These are phyloP conservation scores for Rhinocladiella similis DNA, from an alignment of 2,329 filamentous ascomycete species.

Conservation along the genomic window DNA sequence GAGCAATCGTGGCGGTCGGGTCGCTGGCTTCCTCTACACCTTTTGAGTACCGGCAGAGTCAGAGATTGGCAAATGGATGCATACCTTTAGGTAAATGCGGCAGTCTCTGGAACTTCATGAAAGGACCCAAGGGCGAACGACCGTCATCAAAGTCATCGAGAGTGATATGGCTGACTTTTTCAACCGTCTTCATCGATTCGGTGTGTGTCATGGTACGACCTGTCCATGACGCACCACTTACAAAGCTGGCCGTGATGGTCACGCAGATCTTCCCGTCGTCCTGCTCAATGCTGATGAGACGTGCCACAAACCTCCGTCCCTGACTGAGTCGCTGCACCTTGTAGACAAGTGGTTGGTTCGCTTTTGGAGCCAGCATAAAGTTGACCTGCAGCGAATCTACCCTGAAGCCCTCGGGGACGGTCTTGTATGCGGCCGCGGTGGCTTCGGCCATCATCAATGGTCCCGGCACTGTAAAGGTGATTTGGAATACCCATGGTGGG, in stretches of 20 bases:
- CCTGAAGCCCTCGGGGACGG: slow-evolving; percentile 20
- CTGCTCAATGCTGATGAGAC: slow-evolving; percentile 23
- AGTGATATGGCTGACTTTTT: slow-evolving; percentile 18
- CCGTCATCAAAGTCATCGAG: slow-evolving; percentile 26
- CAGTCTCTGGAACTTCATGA: slow-evolving; percentile 29
- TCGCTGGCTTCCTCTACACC: neutral
- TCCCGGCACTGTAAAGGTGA: slow-evolving; percentile 24
- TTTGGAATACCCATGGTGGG: slow-evolving; percentile 26
- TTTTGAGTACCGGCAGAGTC: too few relatives aligned
- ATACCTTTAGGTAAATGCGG: slow-evolving; percentile 20
- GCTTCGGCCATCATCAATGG: slow-evolving; percentile 27
- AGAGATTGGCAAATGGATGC: too few relatives aligned
- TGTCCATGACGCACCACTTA: slow-evolving; percentile 21
- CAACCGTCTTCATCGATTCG: slow-evolving; percentile 8
- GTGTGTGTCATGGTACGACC: slow-evolving; percentile 25
- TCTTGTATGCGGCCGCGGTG: slow-evolving; percentile 25
- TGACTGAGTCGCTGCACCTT: slow-evolving; percentile 25
- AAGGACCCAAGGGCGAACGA: slow-evolving; percentile 18
- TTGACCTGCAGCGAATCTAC: slow-evolving; percentile 27
- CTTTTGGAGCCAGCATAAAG: slow-evolving; percentile 24
- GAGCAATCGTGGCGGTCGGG: slow-evolving; percentile 17
- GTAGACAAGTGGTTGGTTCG: slow-evolving; percentile 16
- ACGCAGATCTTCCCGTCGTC: slow-evolving; percentile 13
- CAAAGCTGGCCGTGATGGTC: slow-evolving; percentile 22
- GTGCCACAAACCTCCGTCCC: slow-evolving; percentile 24